These are phyloP conservation scores for Clarireedia hainanense DNA, from an alignment of 2,329 filamentous ascomycete genomes.

Conservation along the genomic window DNA sequence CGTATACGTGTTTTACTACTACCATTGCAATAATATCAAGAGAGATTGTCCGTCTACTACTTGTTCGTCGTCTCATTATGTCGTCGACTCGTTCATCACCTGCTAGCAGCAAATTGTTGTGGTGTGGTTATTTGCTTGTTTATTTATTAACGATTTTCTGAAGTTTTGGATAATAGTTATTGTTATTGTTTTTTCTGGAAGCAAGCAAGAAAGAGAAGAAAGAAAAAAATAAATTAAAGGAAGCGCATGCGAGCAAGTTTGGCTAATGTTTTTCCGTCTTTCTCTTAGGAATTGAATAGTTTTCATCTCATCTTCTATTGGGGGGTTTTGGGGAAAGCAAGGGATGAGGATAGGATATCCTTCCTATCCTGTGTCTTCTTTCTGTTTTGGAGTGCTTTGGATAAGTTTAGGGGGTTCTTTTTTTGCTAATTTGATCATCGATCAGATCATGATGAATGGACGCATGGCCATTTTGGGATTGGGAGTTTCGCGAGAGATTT, in stretches of 20 bases:
- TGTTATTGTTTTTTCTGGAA: neutral
- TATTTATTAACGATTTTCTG: neutral
- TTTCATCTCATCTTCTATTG: neutral
- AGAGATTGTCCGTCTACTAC: no score
- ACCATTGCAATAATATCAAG: no score
- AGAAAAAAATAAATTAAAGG: neutral
- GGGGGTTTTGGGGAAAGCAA: neutral
- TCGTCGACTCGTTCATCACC: no score
- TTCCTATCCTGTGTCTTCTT: neutral
- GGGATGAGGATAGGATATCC: conserved; percentile 2
- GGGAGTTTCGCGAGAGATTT: neutral
- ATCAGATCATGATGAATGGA: neutral
- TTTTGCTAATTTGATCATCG: neutral
- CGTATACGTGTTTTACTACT: no score
- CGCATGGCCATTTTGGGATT: neutral
- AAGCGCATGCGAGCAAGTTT: no score
- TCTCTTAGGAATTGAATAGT: conserved; percentile 7
- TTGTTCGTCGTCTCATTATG: no score
- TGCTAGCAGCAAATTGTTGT: neutral
- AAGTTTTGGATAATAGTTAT: neutral
- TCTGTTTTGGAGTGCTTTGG: neutral
- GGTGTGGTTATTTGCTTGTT: neutral
- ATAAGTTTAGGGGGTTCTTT: neutral
- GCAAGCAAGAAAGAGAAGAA: neutral
- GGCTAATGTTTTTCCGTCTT: neutral